Conservation (phyloP, 345 rosid genomes). For the Rubroshorea leprosula region DNA sequence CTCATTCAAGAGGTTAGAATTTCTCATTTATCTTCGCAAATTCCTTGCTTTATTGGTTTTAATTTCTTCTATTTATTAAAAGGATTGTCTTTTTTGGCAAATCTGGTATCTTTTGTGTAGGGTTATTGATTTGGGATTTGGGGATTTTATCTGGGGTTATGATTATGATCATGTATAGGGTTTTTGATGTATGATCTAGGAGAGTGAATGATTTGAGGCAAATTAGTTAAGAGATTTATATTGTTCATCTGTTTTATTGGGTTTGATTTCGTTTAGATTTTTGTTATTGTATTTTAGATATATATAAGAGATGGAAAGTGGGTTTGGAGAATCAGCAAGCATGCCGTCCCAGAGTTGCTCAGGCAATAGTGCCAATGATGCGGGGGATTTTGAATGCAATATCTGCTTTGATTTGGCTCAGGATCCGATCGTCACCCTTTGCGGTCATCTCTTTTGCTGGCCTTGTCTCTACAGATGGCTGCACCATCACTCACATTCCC, state of each 20-base stretch:
- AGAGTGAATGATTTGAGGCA: too few relatives aligned
- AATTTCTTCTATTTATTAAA: too few relatives aligned
- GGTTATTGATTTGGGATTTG: too few relatives aligned
- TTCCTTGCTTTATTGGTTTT: too few relatives aligned
- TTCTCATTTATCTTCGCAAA: too few relatives aligned
- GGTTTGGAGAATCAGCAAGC: slow-evolving; percentile 45
- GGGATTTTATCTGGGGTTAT: too few relatives aligned
- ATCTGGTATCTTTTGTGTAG: too few relatives aligned
- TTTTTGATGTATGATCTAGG: not conserved
- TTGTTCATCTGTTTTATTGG: not conserved
- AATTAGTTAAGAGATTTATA: too few relatives aligned
- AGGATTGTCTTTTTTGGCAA: too few relatives aligned
- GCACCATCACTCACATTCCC: slow-evolving; percentile 72
- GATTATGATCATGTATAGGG: too few relatives aligned
- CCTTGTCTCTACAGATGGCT: slow-evolving; percentile 90
- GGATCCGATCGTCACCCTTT: slow-evolving; percentile 82
- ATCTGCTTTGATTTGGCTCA: slow-evolving; percentile 89
- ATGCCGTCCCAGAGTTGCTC: slow-evolving; percentile 26
- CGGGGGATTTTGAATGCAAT: slow-evolving; percentile 86
- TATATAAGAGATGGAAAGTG: slow-evolving; percentile 54
- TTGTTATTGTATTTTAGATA: slow-evolving; percentile 1
- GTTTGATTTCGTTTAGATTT: not conserved
- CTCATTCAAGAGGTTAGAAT: too few relatives aligned
- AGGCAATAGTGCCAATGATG: slow-evolving; percentile 38
- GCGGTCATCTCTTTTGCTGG: slow-evolving; percentile 94